A percentile compares a stretch with the other conserved stretches of the same genome.
These are phyloP conservation scores for Candida parachauliodes DNA, from an alignment of 805 yeast species.

Conservation along the genomic window DNA sequence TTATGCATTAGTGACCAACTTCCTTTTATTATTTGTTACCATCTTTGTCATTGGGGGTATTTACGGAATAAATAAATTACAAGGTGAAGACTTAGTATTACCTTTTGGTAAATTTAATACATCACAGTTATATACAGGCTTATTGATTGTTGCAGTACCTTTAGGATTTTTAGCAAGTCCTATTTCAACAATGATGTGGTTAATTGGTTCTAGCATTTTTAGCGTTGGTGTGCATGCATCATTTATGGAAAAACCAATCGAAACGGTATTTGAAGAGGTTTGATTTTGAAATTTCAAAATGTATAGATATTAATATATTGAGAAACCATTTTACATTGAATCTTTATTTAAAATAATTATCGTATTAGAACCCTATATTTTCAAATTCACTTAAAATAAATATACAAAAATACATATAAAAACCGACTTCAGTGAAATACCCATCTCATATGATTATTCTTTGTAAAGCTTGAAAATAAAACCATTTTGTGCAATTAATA, in stretches of 20 bases:
- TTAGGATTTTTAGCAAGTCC: constrained; percentile 88
- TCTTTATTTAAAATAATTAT: not conserved
- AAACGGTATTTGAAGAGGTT: constrained; percentile 81
- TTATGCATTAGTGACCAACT: constrained; percentile 85
- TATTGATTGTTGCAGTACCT: constrained; percentile 73
- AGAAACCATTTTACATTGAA: too few relatives aligned
- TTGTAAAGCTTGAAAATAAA: constrained; percentile 3
- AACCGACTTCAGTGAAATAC: too few relatives aligned
- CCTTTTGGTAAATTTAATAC: constrained; percentile 71
- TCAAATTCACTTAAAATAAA: constrained; percentile 3
- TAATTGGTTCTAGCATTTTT: constrained; percentile 79
- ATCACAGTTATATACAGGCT: constrained; percentile 79
- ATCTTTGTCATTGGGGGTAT: constrained; percentile 68
- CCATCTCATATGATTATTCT: too few relatives aligned
- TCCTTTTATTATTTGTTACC: constrained; percentile 79
- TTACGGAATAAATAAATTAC: constrained; percentile 70
- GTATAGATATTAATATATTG: not conserved
- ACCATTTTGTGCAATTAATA: constrained; percentile 6
- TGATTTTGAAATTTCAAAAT: constrained; percentile 12
- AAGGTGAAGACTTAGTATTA: constrained; percentile 78
- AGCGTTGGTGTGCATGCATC: constrained; percentile 83
- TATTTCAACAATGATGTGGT: constrained; percentile 85
- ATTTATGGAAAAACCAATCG: constrained; percentile 91
- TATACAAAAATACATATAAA: not conserved
- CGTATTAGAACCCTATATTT: constrained; percentile 7